phyloP scores from a whole-genome alignment of 2,329 filamentous ascomycete species.

The Beauveria sp. region DNA sequence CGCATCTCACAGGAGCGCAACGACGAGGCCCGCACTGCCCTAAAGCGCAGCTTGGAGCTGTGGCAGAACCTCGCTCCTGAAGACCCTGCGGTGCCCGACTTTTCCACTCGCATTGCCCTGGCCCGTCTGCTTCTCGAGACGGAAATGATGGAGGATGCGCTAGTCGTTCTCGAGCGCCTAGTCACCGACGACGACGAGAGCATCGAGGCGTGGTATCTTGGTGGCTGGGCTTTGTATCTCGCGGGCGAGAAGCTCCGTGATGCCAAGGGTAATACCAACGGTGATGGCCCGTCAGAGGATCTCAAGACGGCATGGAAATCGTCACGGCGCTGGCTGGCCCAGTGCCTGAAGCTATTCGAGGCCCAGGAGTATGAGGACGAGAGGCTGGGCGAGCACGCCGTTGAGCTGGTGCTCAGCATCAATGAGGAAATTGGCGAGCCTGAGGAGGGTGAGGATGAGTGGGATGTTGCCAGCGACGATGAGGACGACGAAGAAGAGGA shows the following conservation, averaged over 20 bases:
- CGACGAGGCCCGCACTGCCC: constrained; percentile 72
- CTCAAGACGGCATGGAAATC: constrained; percentile 61
- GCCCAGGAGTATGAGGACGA: constrained; percentile 80
- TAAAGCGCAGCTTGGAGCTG: constrained; percentile 69
- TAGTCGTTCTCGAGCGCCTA: constrained; percentile 76
- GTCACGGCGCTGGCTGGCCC: constrained; percentile 74
- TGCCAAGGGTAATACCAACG: constrained; percentile 26
- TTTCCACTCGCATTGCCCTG: constrained; percentile 76
- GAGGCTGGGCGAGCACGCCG: constrained; percentile 64
- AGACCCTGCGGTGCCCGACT: constrained; percentile 71
- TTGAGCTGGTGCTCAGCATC: constrained; percentile 59
- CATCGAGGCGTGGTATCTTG: constrained; percentile 94
- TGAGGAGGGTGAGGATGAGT: constrained; percentile 46
- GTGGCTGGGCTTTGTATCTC: constrained; percentile 85
- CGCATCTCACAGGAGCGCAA: constrained; percentile 77
- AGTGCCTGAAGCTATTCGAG: constrained; percentile 71
- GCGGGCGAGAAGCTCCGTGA: constrained; percentile 58
- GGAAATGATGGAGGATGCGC: constrained; percentile 74
- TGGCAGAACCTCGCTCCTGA: constrained; percentile 74
- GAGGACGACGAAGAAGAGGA: constrained; percentile 35
- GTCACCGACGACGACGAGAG: constrained; percentile 86
- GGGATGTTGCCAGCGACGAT: constrained; percentile 41
- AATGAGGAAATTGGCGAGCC: constrained; percentile 57
- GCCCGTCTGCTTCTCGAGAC: constrained; percentile 84
- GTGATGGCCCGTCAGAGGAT: constrained; percentile 32